These are phyloP conservation scores for Penicillium paxilli DNA, from an alignment of 495 filamentous ascomycete genomes.

Conservation along the genomic window DNA sequence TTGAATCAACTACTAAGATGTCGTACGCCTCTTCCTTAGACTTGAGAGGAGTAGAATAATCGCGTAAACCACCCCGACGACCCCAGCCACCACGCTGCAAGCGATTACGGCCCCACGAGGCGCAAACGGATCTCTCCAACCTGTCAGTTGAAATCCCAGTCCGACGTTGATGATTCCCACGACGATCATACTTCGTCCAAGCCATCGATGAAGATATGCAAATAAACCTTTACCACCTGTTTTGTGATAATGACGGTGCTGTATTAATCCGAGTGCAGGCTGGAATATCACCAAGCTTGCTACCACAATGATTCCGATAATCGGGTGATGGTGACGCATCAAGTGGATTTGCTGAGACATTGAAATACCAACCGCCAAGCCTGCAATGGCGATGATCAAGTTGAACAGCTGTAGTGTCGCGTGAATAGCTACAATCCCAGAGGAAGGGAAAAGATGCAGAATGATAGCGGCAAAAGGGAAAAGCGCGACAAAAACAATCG, in stretches of 20 bases:
- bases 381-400: conserved; percentile 56
- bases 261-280: conserved; percentile 63
- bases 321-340: conserved; percentile 34
- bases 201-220: conserved; percentile 68
- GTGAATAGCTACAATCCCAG: conserved; percentile 46
- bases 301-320: conserved; percentile 61
- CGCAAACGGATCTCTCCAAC: conserved; percentile 5
- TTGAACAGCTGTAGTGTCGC: conserved; percentile 57
- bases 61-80: conserved; percentile 18
- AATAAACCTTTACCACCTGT: conserved; percentile 50
- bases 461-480: conserved; percentile 55
- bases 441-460: conserved; percentile 43
- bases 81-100: conserved; percentile 59
- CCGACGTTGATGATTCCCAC: conserved; percentile 73
- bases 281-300: conserved; percentile 60
- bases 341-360: conserved; percentile 31
- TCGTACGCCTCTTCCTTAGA: not conserved
- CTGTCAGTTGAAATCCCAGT: conserved; percentile 57
- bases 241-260: conserved; percentile 57
- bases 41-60: not conserved
- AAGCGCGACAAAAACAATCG: conserved; percentile 41
- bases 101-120: conserved; percentile 51
- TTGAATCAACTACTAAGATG: not conserved
- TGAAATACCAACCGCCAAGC: conserved; percentile 62
- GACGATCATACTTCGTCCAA: conserved; percentile 60